Conservation (phyloP, 2,329 filamentous ascomycete species). For the Cytospora mali region DNA sequence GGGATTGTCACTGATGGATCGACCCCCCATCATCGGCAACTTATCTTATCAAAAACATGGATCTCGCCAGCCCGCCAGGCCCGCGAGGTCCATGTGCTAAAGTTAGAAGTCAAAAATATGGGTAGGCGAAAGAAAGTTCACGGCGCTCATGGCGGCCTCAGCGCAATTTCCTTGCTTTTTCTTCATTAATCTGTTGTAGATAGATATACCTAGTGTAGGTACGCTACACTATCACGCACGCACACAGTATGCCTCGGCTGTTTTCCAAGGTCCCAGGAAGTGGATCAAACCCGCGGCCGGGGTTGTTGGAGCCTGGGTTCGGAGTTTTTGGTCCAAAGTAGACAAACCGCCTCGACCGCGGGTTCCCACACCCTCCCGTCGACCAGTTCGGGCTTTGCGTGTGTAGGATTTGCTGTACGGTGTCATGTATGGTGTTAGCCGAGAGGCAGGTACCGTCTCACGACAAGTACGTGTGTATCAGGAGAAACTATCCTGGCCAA, state of each 20-base stretch:
- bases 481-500: not conserved
- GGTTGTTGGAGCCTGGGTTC: not conserved
- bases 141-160: slow-evolving; percentile 24
- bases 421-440: not conserved
- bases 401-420: not conserved
- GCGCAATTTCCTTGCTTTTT: slow-evolving; percentile 1
- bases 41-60: slow-evolving; percentile 21
- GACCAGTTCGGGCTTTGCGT: not conserved
- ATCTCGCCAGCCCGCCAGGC: no score
- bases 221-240: not conserved
- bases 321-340: not conserved
- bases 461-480: not conserved
- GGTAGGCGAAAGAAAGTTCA: slow-evolving; percentile 2
- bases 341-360: not conserved
- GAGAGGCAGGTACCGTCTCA: not conserved
- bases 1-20: slow-evolving; percentile 5
- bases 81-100: slow-evolving; percentile 7
- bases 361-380: not conserved
- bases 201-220: no score
- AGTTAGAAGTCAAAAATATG: slow-evolving; percentile 14
- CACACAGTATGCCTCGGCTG: slow-evolving; percentile 1
- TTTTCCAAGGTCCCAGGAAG: not conserved
- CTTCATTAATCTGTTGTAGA: no score
- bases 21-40: slow-evolving; percentile 20
- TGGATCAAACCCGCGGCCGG: not conserved